A percentile compares a stretch with the other conserved stretches of the same genome.
phyloP scores from a whole-genome alignment of 2,329 filamentous ascomycete species.

The Teratosphaeria viscida region DNA sequence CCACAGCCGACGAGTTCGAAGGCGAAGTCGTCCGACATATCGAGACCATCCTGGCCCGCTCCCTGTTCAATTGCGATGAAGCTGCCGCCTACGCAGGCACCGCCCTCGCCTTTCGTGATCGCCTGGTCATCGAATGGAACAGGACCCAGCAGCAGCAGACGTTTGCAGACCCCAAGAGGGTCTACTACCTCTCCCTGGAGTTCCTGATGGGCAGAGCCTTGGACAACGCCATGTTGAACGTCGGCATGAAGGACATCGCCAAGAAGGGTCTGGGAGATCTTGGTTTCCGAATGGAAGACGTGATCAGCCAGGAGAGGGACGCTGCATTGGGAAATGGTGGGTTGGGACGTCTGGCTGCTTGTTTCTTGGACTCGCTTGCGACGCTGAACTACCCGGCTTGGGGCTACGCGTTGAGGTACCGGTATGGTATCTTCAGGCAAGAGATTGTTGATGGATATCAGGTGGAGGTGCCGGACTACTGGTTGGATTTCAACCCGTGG shows the following conservation, averaged over 20 bases:
- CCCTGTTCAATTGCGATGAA: constrained; percentile 97
- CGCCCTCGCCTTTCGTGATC: constrained; percentile 83
- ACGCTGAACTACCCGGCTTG: constrained; percentile 92
- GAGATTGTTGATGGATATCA: constrained; percentile 98
- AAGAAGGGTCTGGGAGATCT: constrained; percentile 77
- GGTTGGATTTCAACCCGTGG: constrained; percentile 99
- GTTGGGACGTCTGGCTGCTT: constrained; percentile 85
- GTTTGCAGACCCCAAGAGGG: constrained; percentile 76
- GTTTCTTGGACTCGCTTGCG: constrained; percentile 92
- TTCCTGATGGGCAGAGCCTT: constrained; percentile 94
- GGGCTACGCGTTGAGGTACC: constrained; percentile 92
- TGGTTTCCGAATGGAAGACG: constrained; percentile 92
- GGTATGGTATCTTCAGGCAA: constrained; percentile 96
- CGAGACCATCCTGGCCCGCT: constrained; percentile 89
- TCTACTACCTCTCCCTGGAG: constrained; percentile 96
- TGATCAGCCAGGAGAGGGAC: constrained; percentile 90
- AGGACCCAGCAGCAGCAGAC: constrained; percentile 95
- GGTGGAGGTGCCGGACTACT: constrained; percentile 96
- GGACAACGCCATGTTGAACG: constrained; percentile 98
- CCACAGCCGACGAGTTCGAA: constrained; percentile 68
- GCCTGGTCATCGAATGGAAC: constrained; percentile 93
- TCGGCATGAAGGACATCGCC: constrained; percentile 76
- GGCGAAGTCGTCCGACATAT: constrained; percentile 84
- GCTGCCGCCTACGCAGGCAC: constrained; percentile 82
- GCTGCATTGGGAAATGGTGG: constrained; percentile 93